phyloP scores from a whole-genome alignment of 2,329 filamentous ascomycete species.

The Hirsutella rhossiliensis region DNA sequence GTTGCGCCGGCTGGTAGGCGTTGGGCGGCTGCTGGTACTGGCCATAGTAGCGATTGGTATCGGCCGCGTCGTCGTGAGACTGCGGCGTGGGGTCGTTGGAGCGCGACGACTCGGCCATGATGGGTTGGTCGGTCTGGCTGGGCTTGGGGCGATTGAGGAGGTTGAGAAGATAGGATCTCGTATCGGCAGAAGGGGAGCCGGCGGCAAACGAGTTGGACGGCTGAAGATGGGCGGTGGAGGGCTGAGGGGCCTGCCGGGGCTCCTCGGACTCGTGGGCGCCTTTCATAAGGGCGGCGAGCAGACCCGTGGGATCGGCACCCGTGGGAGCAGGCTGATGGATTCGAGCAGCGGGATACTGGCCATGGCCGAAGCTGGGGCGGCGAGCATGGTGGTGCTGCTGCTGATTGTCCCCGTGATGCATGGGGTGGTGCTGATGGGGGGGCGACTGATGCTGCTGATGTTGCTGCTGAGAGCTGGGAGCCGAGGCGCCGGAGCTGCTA shows the following conservation, averaged over 20 bases:
- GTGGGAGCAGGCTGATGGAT: slow-evolving; percentile 47
- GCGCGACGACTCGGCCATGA: slow-evolving; percentile 28
- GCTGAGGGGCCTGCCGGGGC: slow-evolving; percentile 10
- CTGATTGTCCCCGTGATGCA: slow-evolving; percentile 7
- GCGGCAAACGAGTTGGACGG: slow-evolving; percentile 28
- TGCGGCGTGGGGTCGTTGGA: slow-evolving; percentile 33
- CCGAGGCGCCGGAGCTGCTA: slow-evolving; percentile 25
- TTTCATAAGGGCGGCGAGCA: slow-evolving; percentile 49
- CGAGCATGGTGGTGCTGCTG: slow-evolving; percentile 9
- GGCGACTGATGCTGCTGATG: slow-evolving; percentile 15
- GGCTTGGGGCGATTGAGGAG: slow-evolving; percentile 72
- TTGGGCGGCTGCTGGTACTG: slow-evolving; percentile 16
- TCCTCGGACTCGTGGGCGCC: slow-evolving; percentile 39
- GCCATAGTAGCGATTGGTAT: slow-evolving; percentile 15
- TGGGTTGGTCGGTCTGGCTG: slow-evolving; percentile 39
- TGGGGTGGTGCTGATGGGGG: slow-evolving; percentile 11
- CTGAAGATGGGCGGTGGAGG: slow-evolving; percentile 12
- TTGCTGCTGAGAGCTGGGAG: slow-evolving; percentile 18
- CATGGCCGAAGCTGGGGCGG: slow-evolving; percentile 8
- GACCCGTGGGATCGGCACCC: slow-evolving; percentile 41
- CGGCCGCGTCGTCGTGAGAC: slow-evolving; percentile 20
- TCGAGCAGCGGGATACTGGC: slow-evolving; percentile 18
- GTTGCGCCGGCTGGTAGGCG: slow-evolving; percentile 12
- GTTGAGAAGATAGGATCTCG: slow-evolving; percentile 76
- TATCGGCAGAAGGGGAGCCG: slow-evolving; percentile 49